Base-by-base conservation (phyloP, 1,284 basidiomycete genomes). In the Taiwanofungus camphoratus region DNA sequence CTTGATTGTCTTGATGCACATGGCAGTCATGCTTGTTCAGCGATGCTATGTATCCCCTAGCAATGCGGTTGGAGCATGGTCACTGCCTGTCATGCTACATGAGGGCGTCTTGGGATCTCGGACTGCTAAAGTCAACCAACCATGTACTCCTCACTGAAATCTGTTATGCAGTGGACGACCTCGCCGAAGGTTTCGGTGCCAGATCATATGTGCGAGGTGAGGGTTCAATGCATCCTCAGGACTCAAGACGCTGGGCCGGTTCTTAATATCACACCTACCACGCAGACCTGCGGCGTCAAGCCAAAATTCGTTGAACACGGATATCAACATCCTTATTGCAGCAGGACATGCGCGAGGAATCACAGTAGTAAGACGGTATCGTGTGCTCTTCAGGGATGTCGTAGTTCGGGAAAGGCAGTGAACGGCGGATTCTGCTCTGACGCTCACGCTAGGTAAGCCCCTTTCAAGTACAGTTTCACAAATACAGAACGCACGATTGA, bases 301-400 rank as follows among this genome's bases (percentile, higher is more conserved):
- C 76, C 78, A 12, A 81, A 76, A 64, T 81, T 71, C 55, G 60
- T 76, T 38, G 71, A 77, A 45, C 67, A 72, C 46, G 79, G 78
- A 15, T 59, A 66, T 47, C 68, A 69, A 49, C 77, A 82, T 53
- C 70, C 73, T 27, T 82, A 75, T 56, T 82, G 79, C 55, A 69
- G 79, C 50, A 72, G 69, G 50, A 78, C 70, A 36, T 82, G 79
- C 54, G 79, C 79, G 41, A 66, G 73, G 36, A 68, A 59, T 44
- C 69, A 65, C 60, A 63, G 45, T 44, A 32, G 34, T 19, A 45
- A 33, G 41, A 32, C 59, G 33, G 62, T 54, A n/a, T 61, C 61
- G 21, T 78, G 76, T 55, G 46, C 57, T 16, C 65, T 79, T 49
- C 66, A 57, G 48, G 70, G 70, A 26, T 81, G 77, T 50, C 68